phyloP scores from a whole-genome alignment of 2,329 filamentous ascomycete genomes.

The Chrysosporium queenslandicum region DNA sequence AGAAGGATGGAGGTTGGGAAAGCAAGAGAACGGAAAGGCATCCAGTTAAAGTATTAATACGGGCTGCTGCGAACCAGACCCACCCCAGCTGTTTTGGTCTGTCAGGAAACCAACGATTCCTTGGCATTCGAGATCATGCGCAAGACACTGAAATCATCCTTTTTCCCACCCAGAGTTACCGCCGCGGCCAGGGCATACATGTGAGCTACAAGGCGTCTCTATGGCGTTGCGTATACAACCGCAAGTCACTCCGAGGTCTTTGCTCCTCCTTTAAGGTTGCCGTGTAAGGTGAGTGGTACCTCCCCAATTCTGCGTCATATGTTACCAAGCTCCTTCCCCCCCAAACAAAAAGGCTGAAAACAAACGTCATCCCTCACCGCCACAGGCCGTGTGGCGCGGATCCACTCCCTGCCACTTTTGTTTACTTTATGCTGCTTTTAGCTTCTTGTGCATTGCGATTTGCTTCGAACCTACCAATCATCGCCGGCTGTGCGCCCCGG shows the following conservation, averaged over 20 bases:
- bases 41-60: conserved; percentile 10
- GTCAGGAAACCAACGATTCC: not conserved
- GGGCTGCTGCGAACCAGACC: not conserved
- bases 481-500: not conserved
- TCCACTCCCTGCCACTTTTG: not conserved
- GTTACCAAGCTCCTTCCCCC: not conserved
- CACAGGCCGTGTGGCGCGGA: not conserved
- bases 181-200: not conserved
- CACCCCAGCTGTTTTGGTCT: conserved; percentile 4
- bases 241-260: no score
- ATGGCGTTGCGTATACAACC: not conserved
- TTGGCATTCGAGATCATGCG: conserved; percentile 7
- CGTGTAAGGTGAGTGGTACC: not conserved
- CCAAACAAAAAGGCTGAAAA: no score
- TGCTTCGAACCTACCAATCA: not conserved
- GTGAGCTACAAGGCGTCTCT: not conserved
- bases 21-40: not conserved
- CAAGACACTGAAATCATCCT: not conserved
- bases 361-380: not conserved
- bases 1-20: not conserved
- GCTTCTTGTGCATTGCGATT: not conserved
- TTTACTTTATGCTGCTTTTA: not conserved
- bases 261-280: not conserved
- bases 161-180: no score
- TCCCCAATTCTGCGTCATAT: not conserved